Percentiles rank a stretch among this genome's conserved stretches.
phyloP scores from a whole-genome alignment of 73 alveolate species.

The Tetrahymena thermophila region DNA sequence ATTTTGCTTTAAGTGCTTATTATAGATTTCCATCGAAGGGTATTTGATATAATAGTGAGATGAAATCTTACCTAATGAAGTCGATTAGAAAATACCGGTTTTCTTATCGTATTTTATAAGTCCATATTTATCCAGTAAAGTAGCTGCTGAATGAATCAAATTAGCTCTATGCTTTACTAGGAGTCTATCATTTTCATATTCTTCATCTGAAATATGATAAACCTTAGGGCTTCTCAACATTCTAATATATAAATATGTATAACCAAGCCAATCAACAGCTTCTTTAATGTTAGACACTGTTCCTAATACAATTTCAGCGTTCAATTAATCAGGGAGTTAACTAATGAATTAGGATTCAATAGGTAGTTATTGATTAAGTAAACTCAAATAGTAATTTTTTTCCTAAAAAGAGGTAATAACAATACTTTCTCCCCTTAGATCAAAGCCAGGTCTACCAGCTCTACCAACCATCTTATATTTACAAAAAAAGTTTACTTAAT shows the following conservation, averaged over 20 bases:
- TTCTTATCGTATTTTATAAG: constrained; percentile 83
- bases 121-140: constrained; percentile 70
- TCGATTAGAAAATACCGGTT: constrained; percentile 76
- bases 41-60: constrained; percentile 95
- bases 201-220: constrained; percentile 83
- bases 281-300: constrained; percentile 86
- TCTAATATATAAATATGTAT: constrained; percentile 92
- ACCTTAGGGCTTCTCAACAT: constrained; percentile 86
- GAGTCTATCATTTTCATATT: constrained; percentile 74
- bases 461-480: constrained; percentile 94
- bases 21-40: constrained; percentile 93
- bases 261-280: constrained; percentile 98
- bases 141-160: constrained; percentile 89
- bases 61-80: constrained; percentile 96
- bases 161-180: constrained; percentile 81
- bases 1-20: constrained; percentile 88
- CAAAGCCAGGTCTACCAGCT: constrained; percentile 99
- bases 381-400: constrained; percentile 92
- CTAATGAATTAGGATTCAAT: constrained; percentile 94
- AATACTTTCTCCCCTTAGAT: constrained; percentile 98
- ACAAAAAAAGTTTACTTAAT: no score
- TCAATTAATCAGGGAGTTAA: constrained; percentile 88
- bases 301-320: constrained; percentile 96
- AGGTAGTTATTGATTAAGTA: constrained; percentile 96
- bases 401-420: constrained; percentile 94